Evolutionary conservation across 148 eudicot genomes (phyloP).

Genomic region (Linanthus parryae): DNA sequence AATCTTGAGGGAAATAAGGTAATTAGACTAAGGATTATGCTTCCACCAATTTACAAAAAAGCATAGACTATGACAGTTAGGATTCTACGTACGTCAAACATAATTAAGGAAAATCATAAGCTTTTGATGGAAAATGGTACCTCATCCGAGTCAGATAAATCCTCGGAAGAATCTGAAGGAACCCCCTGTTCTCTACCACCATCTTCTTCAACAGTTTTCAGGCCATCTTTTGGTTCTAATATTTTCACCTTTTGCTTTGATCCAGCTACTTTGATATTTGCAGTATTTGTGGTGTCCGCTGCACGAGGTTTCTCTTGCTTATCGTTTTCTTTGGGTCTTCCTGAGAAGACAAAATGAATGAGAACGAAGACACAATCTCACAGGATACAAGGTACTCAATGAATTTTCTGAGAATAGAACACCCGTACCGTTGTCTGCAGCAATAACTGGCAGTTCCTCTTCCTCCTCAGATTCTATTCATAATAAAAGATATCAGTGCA

Average conservation of each 20-base stretch:
- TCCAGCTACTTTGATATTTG: too few species aligned
- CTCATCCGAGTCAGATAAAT: constrained; percentile 37
- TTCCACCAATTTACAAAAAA: too few species aligned
- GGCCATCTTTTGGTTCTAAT: constrained; percentile 46
- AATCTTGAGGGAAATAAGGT: too few species aligned
- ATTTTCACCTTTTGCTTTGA: constrained; percentile 50
- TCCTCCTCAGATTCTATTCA: constrained; percentile 18
- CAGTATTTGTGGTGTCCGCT: constrained; percentile 24
- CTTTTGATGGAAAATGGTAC: constrained; percentile 17
- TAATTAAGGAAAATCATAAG: neutral
- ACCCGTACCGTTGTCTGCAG: constrained; percentile 22
- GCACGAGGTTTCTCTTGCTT: constrained; percentile 22
- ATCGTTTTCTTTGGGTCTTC: constrained; percentile 21
- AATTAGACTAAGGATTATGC: too few species aligned
- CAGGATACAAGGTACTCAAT: neutral
- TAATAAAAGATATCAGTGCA: neutral
- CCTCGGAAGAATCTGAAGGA: constrained; percentile 25
- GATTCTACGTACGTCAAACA: too few species aligned
- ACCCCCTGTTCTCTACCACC: constrained; percentile 26
- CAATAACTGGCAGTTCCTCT: constrained; percentile 28
- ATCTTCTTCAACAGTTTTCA: constrained; percentile 24
- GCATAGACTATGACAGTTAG: too few species aligned
- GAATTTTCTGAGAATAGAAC: too few species aligned
- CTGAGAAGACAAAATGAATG: constrained; percentile 13
- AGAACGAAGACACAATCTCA: too few species aligned